Conservation (phyloP, 305 asterid genomes). For the Fraxinus sp. region DNA sequence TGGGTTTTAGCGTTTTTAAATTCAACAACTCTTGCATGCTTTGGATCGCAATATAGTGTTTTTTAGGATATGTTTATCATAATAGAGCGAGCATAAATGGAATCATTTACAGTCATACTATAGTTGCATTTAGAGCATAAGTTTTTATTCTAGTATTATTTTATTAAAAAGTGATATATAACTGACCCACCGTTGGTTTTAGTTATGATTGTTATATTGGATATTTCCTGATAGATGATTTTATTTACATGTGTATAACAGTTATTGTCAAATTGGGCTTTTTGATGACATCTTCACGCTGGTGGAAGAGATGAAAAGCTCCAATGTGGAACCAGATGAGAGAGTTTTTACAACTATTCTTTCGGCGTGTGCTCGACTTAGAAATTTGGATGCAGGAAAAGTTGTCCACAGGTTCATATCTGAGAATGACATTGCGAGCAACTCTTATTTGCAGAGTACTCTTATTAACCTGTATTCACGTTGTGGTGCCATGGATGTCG, state of each 20-base stretch:
- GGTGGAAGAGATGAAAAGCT: slow-evolving; percentile 63
- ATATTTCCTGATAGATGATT: slow-evolving; percentile 9
- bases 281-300: slow-evolving; percentile 52
- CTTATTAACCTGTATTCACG: slow-evolving; percentile 67
- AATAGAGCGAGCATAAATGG: not conserved
- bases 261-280: slow-evolving; percentile 62
- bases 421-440: slow-evolving; percentile 37
- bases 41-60: not conserved
- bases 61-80: not conserved
- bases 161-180: not conserved
- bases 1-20: not conserved
- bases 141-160: not conserved
- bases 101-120: not conserved
- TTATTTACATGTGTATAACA: slow-evolving; percentile 30
- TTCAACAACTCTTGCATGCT: not conserved
- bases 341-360: slow-evolving; percentile 58
- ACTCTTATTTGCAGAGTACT: slow-evolving; percentile 57
- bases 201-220: not conserved
- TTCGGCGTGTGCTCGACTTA: slow-evolving; percentile 55
- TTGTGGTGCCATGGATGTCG: slow-evolving; percentile 68
- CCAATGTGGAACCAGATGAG: slow-evolving; percentile 45
- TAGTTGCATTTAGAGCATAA: not conserved
- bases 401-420: slow-evolving; percentile 45
- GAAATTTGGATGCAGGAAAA: slow-evolving; percentile 58
- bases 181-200: not conserved